Percentiles rank a stretch among this genome's conserved stretches.
These are phyloP conservation scores for Fusarium begoniae DNA, from an alignment of 2,329 filamentous ascomycete genomes.

Conservation along the genomic window DNA sequence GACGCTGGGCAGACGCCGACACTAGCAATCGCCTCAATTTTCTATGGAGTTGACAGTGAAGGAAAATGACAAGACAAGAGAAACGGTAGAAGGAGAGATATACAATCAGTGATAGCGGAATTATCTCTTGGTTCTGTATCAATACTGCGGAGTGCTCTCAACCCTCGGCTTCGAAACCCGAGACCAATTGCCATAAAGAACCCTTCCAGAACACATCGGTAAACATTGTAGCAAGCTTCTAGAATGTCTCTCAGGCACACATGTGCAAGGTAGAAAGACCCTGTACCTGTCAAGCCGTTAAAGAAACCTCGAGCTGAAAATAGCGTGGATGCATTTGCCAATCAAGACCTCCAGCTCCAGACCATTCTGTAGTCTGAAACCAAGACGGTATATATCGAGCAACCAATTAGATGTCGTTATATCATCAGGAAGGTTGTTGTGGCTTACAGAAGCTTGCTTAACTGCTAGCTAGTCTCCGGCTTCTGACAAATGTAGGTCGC, in stretches of 20 bases:
- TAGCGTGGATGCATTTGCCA: not conserved
- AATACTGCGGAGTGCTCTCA: no score
- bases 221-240: not conserved
- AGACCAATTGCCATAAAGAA: not conserved
- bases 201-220: not conserved
- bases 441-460: not conserved
- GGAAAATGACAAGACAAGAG: rapidly evolving
- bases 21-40: not conserved
- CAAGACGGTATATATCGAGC: not conserved
- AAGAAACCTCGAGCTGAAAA: not conserved
- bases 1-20: no score
- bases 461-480: not conserved
- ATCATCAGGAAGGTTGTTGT: rapidly evolving
- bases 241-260: not conserved
- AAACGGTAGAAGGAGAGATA: rapidly evolving
- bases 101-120: rapidly evolving
- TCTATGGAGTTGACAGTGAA: not conserved
- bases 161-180: not conserved
- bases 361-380: not conserved
- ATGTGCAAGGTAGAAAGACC: rapidly evolving
- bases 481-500: not conserved
- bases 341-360: not conserved
- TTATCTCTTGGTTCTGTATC: no score
- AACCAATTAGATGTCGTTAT: rapidly evolving
- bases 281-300: not conserved